Base-by-base conservation (phyloP, 148 eudicot species). In the Vaccinium myrtillus region DNA sequence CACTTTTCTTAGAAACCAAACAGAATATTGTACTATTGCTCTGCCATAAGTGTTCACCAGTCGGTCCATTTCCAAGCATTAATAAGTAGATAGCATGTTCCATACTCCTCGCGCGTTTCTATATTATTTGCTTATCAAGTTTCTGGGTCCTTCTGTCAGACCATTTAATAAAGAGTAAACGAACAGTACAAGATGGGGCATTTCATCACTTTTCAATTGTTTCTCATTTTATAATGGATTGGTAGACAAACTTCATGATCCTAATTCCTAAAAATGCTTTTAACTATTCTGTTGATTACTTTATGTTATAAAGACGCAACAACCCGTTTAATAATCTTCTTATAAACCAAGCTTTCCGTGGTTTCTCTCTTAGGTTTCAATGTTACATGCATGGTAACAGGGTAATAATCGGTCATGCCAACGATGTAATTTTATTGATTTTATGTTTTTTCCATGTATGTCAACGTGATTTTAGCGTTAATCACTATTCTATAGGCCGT, bases 251-350 rank as follows among this genome's bases (percentile, higher is more conserved):
- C 50, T 75, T 19, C 27, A 46, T 15, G 3, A 46, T 46, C 30
- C 78, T n/a, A 75, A 75, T 36, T 46, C 54, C 78, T n/a, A 75
- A 75, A 46, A 75, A 10, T 8, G 78, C 30, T 75, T 75, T 19
- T 46, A 46, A 46, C 14, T 32, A 16, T 36, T 73, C n/a, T 15
- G 12, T 8, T 19, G 10, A 73, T 73, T 14, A n/a, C n/a, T 43
- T 43, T 53, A 59, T 59, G 67, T 74, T 74, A 39, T 8, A 16
- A 18, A 9, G 5, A 74, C 16, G 50, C 50, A 74, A 39, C 50
- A 43, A 39, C 50, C 50, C 51, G 15, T 16, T 39, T 25, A 67
- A 67, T 67, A 67, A 67, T 67, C 16, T 67, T 67, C 36, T 11
- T 25, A 67, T 18, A 36, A 73, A 39, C 19, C n/a, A 73, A 5